Evolutionary conservation across 2,329 filamentous ascomycete genomes (phyloP).

Genomic region (Mariannaea elegans): DNA sequence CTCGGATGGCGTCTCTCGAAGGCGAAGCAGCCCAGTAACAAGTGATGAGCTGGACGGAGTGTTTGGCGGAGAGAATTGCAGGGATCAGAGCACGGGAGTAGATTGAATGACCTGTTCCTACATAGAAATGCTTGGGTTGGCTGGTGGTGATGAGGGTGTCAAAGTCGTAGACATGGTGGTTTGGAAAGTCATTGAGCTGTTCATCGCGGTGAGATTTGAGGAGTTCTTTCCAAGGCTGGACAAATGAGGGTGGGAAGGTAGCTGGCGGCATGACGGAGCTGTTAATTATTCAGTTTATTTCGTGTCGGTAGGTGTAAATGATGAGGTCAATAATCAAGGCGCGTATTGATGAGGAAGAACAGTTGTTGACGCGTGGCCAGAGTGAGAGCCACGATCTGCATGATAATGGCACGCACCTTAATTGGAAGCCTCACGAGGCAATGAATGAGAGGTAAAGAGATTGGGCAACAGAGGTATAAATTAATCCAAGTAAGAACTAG

Average conservation of each 20-base stretch:
- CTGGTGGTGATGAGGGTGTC: slow-evolving; percentile 60
- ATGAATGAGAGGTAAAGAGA: too few relatives aligned
- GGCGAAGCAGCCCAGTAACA: slow-evolving; percentile 82
- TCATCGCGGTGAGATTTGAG: slow-evolving; percentile 45
- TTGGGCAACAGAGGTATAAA: too few relatives aligned
- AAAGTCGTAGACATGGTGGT: slow-evolving; percentile 55
- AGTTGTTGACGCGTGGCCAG: background rate
- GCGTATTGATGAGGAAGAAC: background rate
- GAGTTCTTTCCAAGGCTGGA: slow-evolving; percentile 49
- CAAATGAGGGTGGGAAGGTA: slow-evolving; percentile 49
- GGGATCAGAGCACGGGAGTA: slow-evolving; percentile 66
- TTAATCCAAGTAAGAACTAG: too few relatives aligned
- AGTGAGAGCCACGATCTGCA: background rate
- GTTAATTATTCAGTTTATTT: background rate
- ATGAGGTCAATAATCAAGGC: too few relatives aligned
- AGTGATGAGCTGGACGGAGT: slow-evolving; percentile 79
- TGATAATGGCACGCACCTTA: too few relatives aligned
- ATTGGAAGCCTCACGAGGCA: too few relatives aligned
- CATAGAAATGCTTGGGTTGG: slow-evolving; percentile 55
- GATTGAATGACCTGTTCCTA: slow-evolving; percentile 67
- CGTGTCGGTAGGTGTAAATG: background rate
- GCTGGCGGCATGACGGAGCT: slow-evolving; percentile 19
- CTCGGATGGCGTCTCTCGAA: slow-evolving; percentile 65
- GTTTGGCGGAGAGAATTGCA: slow-evolving; percentile 65
- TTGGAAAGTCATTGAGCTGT: slow-evolving; percentile 56